Base-by-base conservation (phyloP, 352 stramenopile genomes). In the Phytophthora sansomeana region DNA sequence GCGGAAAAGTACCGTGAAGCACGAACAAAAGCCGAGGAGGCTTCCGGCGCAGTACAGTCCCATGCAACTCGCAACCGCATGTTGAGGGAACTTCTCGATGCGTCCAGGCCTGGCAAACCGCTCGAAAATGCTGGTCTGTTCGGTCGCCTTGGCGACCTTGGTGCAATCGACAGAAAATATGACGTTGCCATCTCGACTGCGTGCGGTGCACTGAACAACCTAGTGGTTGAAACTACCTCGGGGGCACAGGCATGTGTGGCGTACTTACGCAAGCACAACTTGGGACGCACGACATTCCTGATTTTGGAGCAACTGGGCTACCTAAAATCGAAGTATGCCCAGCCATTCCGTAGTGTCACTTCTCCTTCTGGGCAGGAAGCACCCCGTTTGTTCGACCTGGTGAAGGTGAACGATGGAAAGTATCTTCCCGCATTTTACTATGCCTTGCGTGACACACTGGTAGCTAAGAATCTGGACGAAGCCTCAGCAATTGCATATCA, bases 181-280 rank as follows among this genome's bases (percentile, higher is more conserved):
- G 98, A 99, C 76, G 95, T 99, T 30, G 98, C 98, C 17, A 96
- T 99, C 48, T 99, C 96, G 6, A 99, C 98, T 28, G 97, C 98
- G 0, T 99, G 97, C 69, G 86, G 91, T 33, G 93, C 93, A 54
- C 78, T 99, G 3, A 97, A 99, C 69, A 86, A 99, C 59, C 87
- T 99, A 58, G 97, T 99, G 2, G 97, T 99, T 1, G 93, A 99
- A 35, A 99, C 95, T 0, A 98, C 96, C 0, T 95, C 89, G 8
- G 98, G 96, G 2, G 98, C 95, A 1, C 94, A 99, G 65, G 83
- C 87, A 17, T 99, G 97, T 72, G 88, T 99, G 8, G 87, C 98
- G 39, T 99, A 97, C 69, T 75, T 99, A 4, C 83, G 97, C 32
- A 82, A 96, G 63, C 78, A 99, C 67, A 97, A 98, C 57, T 81